Percentiles rank a stretch among this genome's conserved stretches.
Conservation (phyloP, 495 filamentous ascomycete genomes). For the Hypoxylon subgilvum region DNA sequence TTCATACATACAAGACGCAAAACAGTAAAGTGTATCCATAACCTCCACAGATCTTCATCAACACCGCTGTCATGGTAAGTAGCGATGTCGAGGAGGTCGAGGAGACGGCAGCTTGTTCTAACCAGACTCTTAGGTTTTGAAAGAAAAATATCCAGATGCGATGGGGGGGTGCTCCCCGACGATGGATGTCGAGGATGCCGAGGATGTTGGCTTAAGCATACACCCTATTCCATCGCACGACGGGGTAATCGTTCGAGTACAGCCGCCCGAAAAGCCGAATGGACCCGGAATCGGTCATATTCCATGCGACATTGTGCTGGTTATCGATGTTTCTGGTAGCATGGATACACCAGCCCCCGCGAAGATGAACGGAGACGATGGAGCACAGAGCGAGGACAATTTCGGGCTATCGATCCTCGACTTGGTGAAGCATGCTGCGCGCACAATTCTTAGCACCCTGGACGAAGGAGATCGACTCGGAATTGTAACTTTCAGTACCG, state of each 20-base stretch:
- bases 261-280: conserved; percentile 42
- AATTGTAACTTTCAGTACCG: conserved; percentile 50
- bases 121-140: conserved; percentile 6
- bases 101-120: background rate
- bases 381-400: conserved; percentile 29
- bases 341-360: conserved; percentile 46
- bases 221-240: conserved; percentile 39
- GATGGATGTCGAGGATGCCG: background rate
- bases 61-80: conserved; percentile 16
- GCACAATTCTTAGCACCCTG: conserved; percentile 51
- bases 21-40: no score
- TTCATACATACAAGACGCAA: no score
- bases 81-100: background rate
- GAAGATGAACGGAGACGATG: conserved; percentile 34
- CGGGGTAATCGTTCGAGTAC: conserved; percentile 48
- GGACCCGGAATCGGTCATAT: conserved; percentile 32
- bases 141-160: background rate
- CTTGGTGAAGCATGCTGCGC: conserved; percentile 54
- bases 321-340: conserved; percentile 54
- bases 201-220: conserved; percentile 33
- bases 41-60: background rate
- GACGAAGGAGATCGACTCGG: conserved; percentile 50
- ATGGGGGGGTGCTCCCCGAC: background rate
- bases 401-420: conserved; percentile 51
- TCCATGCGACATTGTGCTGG: conserved; percentile 55